Evolutionary conservation across 164 flowering plant species (phyloP).

Genomic region (Aristolochia fimbriata): DNA sequence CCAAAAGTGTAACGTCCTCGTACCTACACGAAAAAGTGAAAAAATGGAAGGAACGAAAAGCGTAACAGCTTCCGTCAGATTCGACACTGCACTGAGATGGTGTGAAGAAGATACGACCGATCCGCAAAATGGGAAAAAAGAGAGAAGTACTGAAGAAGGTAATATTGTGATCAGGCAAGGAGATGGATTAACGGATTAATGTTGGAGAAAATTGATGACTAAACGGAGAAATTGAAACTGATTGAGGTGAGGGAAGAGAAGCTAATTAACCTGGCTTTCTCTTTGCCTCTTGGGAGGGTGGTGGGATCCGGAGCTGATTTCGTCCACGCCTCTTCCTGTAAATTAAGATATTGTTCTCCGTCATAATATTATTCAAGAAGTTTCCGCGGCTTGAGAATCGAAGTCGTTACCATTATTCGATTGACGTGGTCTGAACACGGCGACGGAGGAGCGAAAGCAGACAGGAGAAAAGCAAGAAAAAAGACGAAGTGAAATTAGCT

Average conservation of each 20-base stretch:
- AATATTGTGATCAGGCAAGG: no score
- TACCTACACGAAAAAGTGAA: conserved; percentile 28
- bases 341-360: no score
- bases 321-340: conserved; percentile 80
- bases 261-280: conserved; percentile 81
- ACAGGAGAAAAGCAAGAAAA: conserved; percentile 4
- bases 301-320: conserved; percentile 55
- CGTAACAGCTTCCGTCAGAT: no score
- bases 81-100: no score
- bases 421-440: conserved; percentile 57
- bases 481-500: not conserved
- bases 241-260: not conserved
- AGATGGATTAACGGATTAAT: no score
- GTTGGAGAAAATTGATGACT: no score
- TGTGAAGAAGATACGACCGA: no score
- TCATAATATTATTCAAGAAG: not conserved
- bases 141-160: no score
- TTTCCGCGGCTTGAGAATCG: no score
- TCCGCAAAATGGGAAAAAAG: no score
- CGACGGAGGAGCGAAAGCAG: not conserved
- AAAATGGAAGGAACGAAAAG: not conserved
- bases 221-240: no score
- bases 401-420: conserved; percentile 53
- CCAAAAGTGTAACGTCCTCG: conserved; percentile 68
- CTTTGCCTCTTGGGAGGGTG: conserved; percentile 68